phyloP scores from a whole-genome alignment of 2,329 filamentous ascomycete species.

The Alternaria conjuncta region DNA sequence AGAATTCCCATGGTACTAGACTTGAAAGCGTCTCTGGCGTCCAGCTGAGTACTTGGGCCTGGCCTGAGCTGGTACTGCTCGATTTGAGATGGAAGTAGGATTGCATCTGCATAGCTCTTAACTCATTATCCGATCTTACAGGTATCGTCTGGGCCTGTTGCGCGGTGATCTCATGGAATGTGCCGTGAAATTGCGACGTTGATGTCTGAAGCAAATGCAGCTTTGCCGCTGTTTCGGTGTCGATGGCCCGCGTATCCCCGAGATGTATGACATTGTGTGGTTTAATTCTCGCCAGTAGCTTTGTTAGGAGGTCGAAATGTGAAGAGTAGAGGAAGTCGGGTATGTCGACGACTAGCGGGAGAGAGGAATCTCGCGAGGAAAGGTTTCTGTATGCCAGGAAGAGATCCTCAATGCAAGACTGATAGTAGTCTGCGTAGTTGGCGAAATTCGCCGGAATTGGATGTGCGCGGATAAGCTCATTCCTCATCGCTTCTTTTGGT shows the following conservation, averaged over 20 bases:
- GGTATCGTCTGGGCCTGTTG: conserved; percentile 47
- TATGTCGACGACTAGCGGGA: conserved; percentile 73
- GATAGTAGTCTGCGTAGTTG: conserved; percentile 70
- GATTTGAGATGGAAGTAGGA: conserved; percentile 71
- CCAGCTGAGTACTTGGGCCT: conserved; percentile 53
- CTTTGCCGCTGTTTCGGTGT: conserved; percentile 65
- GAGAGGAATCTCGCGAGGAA: conserved; percentile 49
- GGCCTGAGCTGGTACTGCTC: conserved; percentile 10
- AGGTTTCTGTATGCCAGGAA: conserved; percentile 63
- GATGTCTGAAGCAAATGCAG: conserved; percentile 59
- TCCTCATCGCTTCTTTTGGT: conserved; percentile 34
- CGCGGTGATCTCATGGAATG: conserved; percentile 64
- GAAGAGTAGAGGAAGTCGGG: conserved; percentile 76
- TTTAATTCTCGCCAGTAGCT: conserved; percentile 61
- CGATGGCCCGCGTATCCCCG: conserved; percentile 47
- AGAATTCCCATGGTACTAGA: conserved; percentile 66
- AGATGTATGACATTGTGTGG: conserved; percentile 72
- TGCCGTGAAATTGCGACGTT: conserved; percentile 42
- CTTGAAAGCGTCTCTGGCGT: conserved; percentile 62
- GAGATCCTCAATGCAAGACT: conserved; percentile 69
- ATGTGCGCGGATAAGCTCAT: conserved; percentile 65
- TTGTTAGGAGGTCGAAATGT: conserved; percentile 68
- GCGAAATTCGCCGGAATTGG: conserved; percentile 70
- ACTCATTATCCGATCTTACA: conserved; percentile 67
- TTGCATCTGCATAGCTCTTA: conserved; percentile 78